A percentile compares a stretch with the other conserved stretches of the same genome.
phyloP scores from a whole-genome alignment of 106 monocot species.

The Xerophyta viscosa region DNA sequence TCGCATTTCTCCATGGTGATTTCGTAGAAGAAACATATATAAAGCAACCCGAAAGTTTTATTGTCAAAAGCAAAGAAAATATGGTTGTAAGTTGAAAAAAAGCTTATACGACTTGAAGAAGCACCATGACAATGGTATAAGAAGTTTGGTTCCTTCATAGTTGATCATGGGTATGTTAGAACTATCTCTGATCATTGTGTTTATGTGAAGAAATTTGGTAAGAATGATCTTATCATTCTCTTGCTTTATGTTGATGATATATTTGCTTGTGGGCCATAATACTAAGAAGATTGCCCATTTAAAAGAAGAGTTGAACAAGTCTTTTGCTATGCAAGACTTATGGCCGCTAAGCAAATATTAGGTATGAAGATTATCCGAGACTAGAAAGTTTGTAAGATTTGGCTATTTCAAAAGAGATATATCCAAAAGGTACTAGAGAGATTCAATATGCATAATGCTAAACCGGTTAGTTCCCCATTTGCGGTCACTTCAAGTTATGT shows the following conservation, averaged over 20 bases:
- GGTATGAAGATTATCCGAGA: background rate
- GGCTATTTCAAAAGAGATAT: constrained; percentile 1
- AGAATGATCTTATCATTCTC: background rate
- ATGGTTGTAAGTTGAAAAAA: background rate
- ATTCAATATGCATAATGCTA: too few species aligned
- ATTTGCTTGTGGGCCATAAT: background rate
- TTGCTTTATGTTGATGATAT: background rate
- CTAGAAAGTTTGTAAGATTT: background rate
- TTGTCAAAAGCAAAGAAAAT: background rate
- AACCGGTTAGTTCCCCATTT: too few species aligned
- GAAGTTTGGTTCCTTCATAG: background rate
- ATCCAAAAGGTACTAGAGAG: too few species aligned
- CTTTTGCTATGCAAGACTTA: background rate
- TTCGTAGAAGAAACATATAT: background rate
- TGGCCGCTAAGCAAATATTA: background rate
- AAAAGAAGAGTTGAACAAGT: background rate
- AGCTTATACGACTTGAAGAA: background rate
- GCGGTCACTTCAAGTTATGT: too few species aligned
- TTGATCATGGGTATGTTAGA: background rate
- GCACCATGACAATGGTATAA: background rate
- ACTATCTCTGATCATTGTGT: background rate
- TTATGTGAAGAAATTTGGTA: background rate
- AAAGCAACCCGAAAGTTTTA: background rate
- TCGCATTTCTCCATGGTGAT: constrained; percentile 5
- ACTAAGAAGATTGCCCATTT: background rate